Percentiles rank a stretch among this genome's conserved stretches.
Conservation (phyloP, 1,139 yeast genomes). For the Pichia sp. region DNA sequence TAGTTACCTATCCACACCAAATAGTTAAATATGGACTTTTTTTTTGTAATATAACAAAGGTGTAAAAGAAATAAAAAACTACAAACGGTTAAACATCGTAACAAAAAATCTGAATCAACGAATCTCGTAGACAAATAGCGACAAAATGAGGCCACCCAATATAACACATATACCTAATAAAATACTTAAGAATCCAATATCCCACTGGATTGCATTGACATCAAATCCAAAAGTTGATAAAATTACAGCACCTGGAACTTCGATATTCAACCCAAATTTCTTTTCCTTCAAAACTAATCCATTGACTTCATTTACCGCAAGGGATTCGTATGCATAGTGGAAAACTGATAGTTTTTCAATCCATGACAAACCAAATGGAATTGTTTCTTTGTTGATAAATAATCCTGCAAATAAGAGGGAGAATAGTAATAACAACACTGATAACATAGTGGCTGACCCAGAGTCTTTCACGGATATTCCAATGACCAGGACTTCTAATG, state of each 20-base stretch:
- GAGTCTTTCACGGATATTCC: conserved; percentile 85
- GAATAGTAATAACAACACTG: conserved; percentile 76
- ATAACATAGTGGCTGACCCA: conserved; percentile 89
- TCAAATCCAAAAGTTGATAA: conserved; percentile 92
- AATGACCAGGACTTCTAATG: conserved; percentile 78
- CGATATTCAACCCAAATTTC: conserved; percentile 88
- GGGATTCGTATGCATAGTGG: conserved; percentile 93
- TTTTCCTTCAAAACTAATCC: conserved; percentile 78
- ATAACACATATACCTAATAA: conserved; percentile 43
- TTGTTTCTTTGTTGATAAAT: conserved; percentile 76
- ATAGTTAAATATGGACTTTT: too few relatives aligned
- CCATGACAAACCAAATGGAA: conserved; percentile 69
- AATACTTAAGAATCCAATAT: conserved; percentile 47
- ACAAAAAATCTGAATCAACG: conserved; percentile 38
- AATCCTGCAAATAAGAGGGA: conserved; percentile 89
- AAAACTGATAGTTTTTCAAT: conserved; percentile 82
- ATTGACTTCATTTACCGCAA: conserved; percentile 90
- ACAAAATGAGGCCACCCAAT: conserved; percentile 71
- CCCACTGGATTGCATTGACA: conserved; percentile 68
- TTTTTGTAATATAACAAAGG: neutral
- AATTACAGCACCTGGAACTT: conserved; percentile 98
- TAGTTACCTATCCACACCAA: too few relatives aligned
- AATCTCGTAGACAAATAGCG: conserved; percentile 68
- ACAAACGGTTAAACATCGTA: neutral
- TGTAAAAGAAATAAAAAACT: neutral